Percentiles rank a stretch among this genome's conserved stretches.
These are phyloP conservation scores for Leucaena leucocephala DNA, from an alignment of 306 rosid genomes.

Conservation along the genomic window DNA sequence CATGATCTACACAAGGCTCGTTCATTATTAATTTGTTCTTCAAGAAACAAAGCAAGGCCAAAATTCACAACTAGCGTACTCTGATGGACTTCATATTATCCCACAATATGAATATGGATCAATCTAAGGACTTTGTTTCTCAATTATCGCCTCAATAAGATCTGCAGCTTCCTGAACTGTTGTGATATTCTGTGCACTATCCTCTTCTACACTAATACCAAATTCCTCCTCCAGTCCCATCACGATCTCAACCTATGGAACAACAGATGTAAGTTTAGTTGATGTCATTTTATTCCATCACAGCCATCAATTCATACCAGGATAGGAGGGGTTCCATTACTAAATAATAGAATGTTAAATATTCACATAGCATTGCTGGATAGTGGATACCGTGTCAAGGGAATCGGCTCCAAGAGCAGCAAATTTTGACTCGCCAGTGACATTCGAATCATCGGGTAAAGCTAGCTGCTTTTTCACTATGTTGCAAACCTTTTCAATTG, in stretches of 20 bases:
- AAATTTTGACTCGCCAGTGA: conserved; percentile 9
- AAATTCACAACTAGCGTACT: conserved; percentile 7
- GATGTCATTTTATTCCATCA: neutral
- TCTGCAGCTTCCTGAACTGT: conserved; percentile 88
- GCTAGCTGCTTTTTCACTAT: conserved; percentile 15
- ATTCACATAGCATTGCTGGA: neutral
- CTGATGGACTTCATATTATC: neutral
- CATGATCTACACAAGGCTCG: neutral
- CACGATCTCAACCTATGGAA: neutral
- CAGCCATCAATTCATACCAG: neutral
- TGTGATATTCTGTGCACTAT: conserved; percentile 74
- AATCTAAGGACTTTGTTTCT: conserved; percentile 49
- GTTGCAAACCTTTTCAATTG: neutral
- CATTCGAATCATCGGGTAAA: neutral
- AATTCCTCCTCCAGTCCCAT: conserved; percentile 11
- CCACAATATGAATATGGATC: neutral
- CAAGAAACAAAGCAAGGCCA: conserved; percentile 26
- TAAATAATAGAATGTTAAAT: conserved; percentile 1
- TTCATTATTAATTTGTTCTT: neutral
- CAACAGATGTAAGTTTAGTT: neutral
- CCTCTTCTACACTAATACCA: conserved; percentile 31
- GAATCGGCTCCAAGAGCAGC: conserved; percentile 4
- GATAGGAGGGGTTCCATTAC: neutral
- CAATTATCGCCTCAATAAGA: conserved; percentile 63
- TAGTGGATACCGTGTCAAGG: conserved; percentile 8